These are phyloP conservation scores for Strobilomyces confusus DNA, from an alignment of 768 basidiomycete genomes.

Conservation along the genomic window DNA sequence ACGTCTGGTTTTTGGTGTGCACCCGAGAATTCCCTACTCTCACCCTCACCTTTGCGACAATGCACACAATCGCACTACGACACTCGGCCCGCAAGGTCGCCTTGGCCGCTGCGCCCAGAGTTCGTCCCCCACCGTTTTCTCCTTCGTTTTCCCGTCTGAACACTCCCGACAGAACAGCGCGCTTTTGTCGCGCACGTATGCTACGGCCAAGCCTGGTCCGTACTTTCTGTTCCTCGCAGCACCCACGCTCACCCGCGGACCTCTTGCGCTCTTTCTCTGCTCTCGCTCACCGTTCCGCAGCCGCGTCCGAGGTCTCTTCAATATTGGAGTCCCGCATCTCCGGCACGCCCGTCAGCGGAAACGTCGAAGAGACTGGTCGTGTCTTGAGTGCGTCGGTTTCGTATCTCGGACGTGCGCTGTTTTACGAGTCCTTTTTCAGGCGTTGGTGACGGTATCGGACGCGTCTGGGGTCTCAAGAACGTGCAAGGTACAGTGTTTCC, in stretches of 20 bases:
- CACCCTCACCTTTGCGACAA: conserved; percentile 48
- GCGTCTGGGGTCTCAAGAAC: conserved; percentile 98
- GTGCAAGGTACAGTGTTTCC: conserved; percentile 73
- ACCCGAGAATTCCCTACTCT: conserved; percentile 36
- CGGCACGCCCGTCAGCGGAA: conserved; percentile 83
- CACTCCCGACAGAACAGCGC: conserved; percentile 34
- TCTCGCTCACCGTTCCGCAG: conserved; percentile 43
- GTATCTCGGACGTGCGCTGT: not conserved
- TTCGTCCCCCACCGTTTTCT: conserved; percentile 28
- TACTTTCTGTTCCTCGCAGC: conserved; percentile 4
- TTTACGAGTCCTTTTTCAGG: conserved; percentile 42
- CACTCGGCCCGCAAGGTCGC: conserved; percentile 78
- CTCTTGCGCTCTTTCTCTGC: conserved; percentile 10
- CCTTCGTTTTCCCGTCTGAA: conserved; percentile 1
- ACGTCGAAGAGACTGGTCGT: conserved; percentile 99
- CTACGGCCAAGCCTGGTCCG: conserved; percentile 96
- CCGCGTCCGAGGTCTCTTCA: conserved; percentile 98
- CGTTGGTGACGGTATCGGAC: conserved; percentile 99
- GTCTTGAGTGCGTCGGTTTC: conserved; percentile 76
- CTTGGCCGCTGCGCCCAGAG: conserved; percentile 66
- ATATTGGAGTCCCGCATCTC: conserved; percentile 99
- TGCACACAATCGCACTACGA: conserved; percentile 84
- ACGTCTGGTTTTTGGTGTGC: conserved; percentile 29
- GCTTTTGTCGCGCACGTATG: conserved; percentile 78
- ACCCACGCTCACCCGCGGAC: conserved; percentile 3